A percentile compares a stretch with the other conserved stretches of the same genome.
phyloP scores from a whole-genome alignment of 805 yeast genomes.

The Candida awuae region DNA sequence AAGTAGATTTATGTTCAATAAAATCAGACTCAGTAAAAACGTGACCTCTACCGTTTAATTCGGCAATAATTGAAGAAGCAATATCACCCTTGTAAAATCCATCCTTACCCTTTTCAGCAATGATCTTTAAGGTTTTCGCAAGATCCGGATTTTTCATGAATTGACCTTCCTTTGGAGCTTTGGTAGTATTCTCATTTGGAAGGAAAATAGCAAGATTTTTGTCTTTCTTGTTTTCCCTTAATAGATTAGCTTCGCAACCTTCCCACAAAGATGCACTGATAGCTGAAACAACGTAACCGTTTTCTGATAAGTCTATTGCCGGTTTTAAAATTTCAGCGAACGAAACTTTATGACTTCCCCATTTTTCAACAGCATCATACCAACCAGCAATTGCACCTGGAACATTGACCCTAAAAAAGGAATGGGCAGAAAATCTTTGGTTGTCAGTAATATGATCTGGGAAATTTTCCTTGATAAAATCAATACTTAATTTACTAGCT shows the following conservation, averaged over 20 bases:
- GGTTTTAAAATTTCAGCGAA: slow-evolving; percentile 53
- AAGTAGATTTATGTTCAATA: slow-evolving; percentile 46
- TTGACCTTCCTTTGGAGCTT: slow-evolving; percentile 53
- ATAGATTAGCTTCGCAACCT: slow-evolving; percentile 32
- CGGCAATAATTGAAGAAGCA: slow-evolving; percentile 56
- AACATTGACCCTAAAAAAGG: slow-evolving; percentile 57
- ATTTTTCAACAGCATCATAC: slow-evolving; percentile 56
- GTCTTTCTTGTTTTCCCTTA: slow-evolving; percentile 27
- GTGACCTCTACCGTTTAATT: slow-evolving; percentile 47
- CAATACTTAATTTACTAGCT: slow-evolving; percentile 42
- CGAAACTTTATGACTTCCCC: slow-evolving; percentile 66
- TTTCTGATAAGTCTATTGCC: slow-evolving; percentile 60
- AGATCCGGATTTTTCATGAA: slow-evolving; percentile 42
- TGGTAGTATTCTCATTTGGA: slow-evolving; percentile 25
- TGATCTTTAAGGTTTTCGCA: slow-evolving; percentile 43
- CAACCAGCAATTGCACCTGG: slow-evolving; percentile 82
- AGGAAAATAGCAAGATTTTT: slow-evolving; percentile 29
- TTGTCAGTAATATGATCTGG: slow-evolving; percentile 37
- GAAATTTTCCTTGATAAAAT: slow-evolving; percentile 33
- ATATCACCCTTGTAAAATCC: slow-evolving; percentile 68
- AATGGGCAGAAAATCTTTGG: slow-evolving; percentile 40
- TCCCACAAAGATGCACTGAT: slow-evolving; percentile 48
- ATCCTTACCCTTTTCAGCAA: slow-evolving; percentile 50
- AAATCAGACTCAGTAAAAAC: slow-evolving; percentile 50
- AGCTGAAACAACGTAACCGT: slow-evolving; percentile 58